Conservation (phyloP, 345 rosid genomes). For the Garcia nutans region DNA sequence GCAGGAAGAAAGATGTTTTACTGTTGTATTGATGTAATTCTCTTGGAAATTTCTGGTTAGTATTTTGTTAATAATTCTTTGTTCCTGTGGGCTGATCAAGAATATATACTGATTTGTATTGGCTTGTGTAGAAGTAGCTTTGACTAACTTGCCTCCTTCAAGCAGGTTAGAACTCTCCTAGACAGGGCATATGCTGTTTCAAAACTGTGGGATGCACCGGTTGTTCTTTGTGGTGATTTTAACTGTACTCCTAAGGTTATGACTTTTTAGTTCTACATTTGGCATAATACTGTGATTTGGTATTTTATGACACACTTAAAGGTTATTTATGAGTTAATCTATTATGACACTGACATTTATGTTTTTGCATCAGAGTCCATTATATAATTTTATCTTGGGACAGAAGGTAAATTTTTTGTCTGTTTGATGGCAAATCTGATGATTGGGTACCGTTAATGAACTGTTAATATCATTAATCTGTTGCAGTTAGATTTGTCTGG, state of each 20-base stretch:
- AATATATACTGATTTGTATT: neutral
- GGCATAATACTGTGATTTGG: slow-evolving; percentile 10
- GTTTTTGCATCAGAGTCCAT: slow-evolving; percentile 67
- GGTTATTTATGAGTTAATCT: neutral
- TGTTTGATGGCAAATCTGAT: slow-evolving; percentile 11
- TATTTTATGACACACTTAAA: slow-evolving; percentile 6
- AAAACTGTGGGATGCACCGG: slow-evolving; percentile 80
- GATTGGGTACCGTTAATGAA: slow-evolving; percentile 1
- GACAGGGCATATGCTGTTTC: slow-evolving; percentile 78
- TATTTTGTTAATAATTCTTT: neutral
- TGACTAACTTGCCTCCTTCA: slow-evolving; percentile 16
- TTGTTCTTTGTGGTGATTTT: slow-evolving; percentile 94
- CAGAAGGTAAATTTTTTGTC: slow-evolving; percentile 57
- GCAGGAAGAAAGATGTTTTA: neutral
- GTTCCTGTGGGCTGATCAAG: neutral
- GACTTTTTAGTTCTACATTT: slow-evolving; percentile 12
- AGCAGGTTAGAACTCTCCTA: slow-evolving; percentile 75
- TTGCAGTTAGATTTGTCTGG: slow-evolving; percentile 70
- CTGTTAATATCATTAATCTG: slow-evolving; percentile 16
- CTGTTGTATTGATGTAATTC: neutral
- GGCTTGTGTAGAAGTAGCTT: neutral
- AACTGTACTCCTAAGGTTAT: slow-evolving; percentile 92
- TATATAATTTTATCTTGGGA: slow-evolving; percentile 81
- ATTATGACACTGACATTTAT: slow-evolving; percentile 15
- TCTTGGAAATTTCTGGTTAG: neutral